Evolutionary conservation across 805 yeast genomes (phyloP).

Genomic region (Saturnispora kantuleensis): DNA sequence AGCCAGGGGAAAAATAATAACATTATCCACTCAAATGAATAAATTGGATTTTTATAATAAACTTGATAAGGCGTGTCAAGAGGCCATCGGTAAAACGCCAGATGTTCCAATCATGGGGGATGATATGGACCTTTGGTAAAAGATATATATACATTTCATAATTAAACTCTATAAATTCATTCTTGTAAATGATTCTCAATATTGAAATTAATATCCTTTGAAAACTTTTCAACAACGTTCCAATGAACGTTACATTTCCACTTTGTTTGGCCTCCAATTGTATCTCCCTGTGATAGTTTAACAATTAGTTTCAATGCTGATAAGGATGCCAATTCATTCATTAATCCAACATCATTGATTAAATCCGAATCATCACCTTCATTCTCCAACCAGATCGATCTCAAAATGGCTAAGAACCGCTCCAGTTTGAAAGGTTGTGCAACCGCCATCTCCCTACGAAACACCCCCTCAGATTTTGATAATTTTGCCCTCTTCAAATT

Average conservation of each 20-base stretch:
- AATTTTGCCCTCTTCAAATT: slow-evolving; percentile 14
- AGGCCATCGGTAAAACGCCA: slow-evolving; percentile 22
- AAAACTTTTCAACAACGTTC: slow-evolving; percentile 49
- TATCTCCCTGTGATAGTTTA: slow-evolving; percentile 24
- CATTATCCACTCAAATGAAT: slow-evolving; percentile 19
- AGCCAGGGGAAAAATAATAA: slow-evolving; percentile 21
- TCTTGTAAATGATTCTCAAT: slow-evolving; percentile 46
- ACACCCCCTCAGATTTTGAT: slow-evolving; percentile 31
- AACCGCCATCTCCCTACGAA: slow-evolving; percentile 54
- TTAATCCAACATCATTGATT: slow-evolving; percentile 26
- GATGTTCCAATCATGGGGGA: slow-evolving; percentile 14
- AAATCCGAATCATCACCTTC: slow-evolving; percentile 28
- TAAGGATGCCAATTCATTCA: slow-evolving; percentile 30
- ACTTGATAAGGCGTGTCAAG: slow-evolving; percentile 15
- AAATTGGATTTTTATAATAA: slow-evolving; percentile 16
- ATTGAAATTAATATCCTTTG: slow-evolving; percentile 56
- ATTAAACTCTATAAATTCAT: slow-evolving; percentile 12
- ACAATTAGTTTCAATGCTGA: slow-evolving; percentile 25
- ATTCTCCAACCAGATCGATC: slow-evolving; percentile 46
- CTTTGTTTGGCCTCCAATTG: slow-evolving; percentile 56
- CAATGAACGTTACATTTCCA: slow-evolving; percentile 76
- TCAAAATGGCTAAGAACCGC: slow-evolving; percentile 68
- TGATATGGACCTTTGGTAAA: slow-evolving; percentile 24
- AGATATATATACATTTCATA: slow-evolving; percentile 5
- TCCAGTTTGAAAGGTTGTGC: slow-evolving; percentile 72